Evolutionary conservation across 768 basidiomycete species (phyloP).

Genomic region (Suillus occidentalis): DNA sequence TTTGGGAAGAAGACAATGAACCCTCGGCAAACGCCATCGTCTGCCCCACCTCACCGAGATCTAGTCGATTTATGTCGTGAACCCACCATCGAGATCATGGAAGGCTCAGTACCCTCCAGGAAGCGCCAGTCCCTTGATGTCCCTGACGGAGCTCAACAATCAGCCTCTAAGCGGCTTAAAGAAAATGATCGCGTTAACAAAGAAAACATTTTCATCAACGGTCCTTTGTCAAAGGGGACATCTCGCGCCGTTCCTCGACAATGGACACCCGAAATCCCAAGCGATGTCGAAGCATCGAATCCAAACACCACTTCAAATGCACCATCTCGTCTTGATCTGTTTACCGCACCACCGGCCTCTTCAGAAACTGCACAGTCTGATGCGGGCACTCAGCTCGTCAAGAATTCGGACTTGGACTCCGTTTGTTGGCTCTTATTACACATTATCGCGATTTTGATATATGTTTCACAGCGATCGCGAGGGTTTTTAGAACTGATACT

Average conservation of each 20-base stretch:
- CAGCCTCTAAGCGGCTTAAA: constrained; percentile 34
- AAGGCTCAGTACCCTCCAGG: constrained; percentile 11
- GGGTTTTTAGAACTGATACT: neutral
- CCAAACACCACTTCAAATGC: constrained; percentile 5
- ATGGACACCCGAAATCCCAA: constrained; percentile 18
- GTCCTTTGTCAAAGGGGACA: constrained; percentile 12
- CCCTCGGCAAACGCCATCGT: constrained; percentile 6
- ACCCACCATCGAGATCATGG: constrained; percentile 11
- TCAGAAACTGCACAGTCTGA: neutral
- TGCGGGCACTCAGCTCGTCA: neutral
- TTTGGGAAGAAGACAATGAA: constrained; percentile 31
- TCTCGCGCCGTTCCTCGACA: constrained; percentile 11
- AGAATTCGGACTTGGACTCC: neutral
- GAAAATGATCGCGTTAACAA: constrained; percentile 19
- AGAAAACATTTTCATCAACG: constrained; percentile 22
- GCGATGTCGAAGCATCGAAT: constrained; percentile 27
- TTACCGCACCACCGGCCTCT: constrained; percentile 6
- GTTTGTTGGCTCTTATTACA: neutral
- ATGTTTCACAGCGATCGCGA: constrained; percentile 1
- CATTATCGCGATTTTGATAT: neutral
- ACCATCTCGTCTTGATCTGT: constrained; percentile 15
- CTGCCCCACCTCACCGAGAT: constrained; percentile 12
- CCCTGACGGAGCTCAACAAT: constrained; percentile 8
- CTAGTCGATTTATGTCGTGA: constrained; percentile 18
- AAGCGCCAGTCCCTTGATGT: constrained; percentile 34